These are phyloP conservation scores for Mycena latifolia DNA, from an alignment of 768 basidiomycete genomes.

Conservation along the genomic window DNA sequence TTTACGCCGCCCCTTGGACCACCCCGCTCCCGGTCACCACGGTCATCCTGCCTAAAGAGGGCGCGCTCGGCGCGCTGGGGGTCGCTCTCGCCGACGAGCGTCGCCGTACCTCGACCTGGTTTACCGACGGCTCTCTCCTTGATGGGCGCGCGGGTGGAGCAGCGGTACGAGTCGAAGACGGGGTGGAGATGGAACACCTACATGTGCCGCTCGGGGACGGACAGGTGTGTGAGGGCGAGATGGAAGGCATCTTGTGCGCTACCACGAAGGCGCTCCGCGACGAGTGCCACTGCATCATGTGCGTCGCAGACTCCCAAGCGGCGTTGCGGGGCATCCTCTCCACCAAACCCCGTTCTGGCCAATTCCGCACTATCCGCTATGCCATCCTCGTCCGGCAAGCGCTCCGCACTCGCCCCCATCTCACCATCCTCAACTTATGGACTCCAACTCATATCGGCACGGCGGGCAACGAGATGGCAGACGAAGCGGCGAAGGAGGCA, in stretches of 20 bases:
- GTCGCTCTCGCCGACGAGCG: background rate
- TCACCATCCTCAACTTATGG: background rate
- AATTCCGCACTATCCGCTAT: slow-evolving; percentile 3
- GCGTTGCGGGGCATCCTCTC: background rate
- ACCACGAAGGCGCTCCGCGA: background rate
- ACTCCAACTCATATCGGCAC: too few species aligned
- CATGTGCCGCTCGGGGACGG: background rate
- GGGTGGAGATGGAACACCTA: background rate
- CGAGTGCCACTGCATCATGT: background rate
- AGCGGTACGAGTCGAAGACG: background rate
- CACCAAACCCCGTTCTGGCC: background rate
- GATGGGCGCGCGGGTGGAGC: too few species aligned
- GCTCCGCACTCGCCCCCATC: background rate
- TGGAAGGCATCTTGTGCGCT: background rate
- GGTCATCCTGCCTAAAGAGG: slow-evolving; percentile 4
- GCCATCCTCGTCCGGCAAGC: background rate
- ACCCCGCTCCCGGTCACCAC: slow-evolving; percentile 3
- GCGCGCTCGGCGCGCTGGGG: background rate
- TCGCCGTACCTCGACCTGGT: background rate
- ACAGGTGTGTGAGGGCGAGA: too few species aligned
- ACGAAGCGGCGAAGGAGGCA: too few species aligned
- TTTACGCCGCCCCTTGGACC: slow-evolving; percentile 3
- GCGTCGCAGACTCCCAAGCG: slow-evolving; percentile 9
- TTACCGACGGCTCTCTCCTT: slow-evolving; percentile 3
- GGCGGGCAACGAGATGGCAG: too few species aligned